These are phyloP conservation scores for Brassica incana DNA, from an alignment of 345 rosid species.

Conservation along the genomic window DNA sequence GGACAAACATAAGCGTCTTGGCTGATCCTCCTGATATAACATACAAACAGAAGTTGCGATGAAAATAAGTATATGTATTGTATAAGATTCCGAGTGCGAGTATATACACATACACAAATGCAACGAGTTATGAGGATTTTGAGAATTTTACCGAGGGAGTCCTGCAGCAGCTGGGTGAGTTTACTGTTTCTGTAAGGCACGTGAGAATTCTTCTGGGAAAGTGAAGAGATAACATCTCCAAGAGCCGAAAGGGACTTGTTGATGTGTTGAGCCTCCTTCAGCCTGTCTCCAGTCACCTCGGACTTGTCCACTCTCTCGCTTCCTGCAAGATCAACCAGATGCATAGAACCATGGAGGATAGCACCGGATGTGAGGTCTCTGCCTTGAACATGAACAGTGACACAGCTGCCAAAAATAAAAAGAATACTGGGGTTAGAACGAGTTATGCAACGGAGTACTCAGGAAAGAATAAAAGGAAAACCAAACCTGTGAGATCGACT, in stretches of 20 bases:
- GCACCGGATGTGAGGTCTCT: slow-evolving; percentile 73
- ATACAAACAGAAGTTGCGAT: slow-evolving; percentile 18
- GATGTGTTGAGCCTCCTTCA: slow-evolving; percentile 90
- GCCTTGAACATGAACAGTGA: slow-evolving; percentile 95
- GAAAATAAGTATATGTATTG: not conserved
- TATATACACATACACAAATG: not conserved
- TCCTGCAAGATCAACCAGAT: slow-evolving; percentile 96
- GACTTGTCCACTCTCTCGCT: slow-evolving; percentile 97
- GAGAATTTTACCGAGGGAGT: slow-evolving; percentile 73
- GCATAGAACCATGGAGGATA: slow-evolving; percentile 79
- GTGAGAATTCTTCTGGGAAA: slow-evolving; percentile 81
- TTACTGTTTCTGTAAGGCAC: slow-evolving; percentile 96
- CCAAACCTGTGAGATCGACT: slow-evolving; percentile 94
- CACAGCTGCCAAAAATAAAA: slow-evolving; percentile 57
- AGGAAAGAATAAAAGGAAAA: not conserved
- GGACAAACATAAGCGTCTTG: slow-evolving; percentile 96
- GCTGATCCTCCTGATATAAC: slow-evolving; percentile 83
- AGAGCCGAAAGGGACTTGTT: slow-evolving; percentile 91
- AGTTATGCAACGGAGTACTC: not conserved
- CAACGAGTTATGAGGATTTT: slow-evolving; percentile 10
- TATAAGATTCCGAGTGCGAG: not conserved
- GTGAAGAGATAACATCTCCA: slow-evolving; percentile 90
- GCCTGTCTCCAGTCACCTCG: slow-evolving; percentile 85
- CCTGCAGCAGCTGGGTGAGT: slow-evolving; percentile 93
- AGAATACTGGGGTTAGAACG: not conserved